Base-by-base conservation (phyloP, 2,329 filamentous ascomycete species). In the Aspergillus aculeatinus region DNA sequence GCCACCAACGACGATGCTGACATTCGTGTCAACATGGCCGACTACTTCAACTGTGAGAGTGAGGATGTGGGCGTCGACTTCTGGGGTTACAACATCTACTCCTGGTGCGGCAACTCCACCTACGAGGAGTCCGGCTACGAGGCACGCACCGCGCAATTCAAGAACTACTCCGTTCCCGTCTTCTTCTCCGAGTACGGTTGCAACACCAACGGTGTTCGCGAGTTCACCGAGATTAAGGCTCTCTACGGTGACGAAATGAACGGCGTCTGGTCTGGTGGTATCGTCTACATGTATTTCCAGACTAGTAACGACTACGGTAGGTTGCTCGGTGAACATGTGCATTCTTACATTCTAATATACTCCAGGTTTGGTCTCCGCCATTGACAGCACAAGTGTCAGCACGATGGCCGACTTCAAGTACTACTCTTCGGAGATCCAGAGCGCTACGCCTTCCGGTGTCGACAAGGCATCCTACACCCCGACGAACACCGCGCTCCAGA, bases 61-160 rank as follows among this genome's bases (percentile, higher is more conserved):
- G 77, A 85, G 61, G 80, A 83, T 16, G 77, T 79, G 69, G 76
- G 89, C 62, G 96, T 97, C 66, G 95, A 98, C 78, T 98, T 95
- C 83, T 98, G 92, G 92, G 94, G 94, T 60, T 97, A 98, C 87
- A 98, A 98, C 83, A 96, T 98, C 80, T 98, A 98, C 85, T 96
- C 92, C 50, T 98, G 95, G 95, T 98, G 94, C 75, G 94, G 93
- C 65, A 77, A 92, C 70, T 96, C 90, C 72, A 87, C 82, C 68
- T 94, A 90, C 80, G 73, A 82, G 44, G 75, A 84, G 63, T 97
- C 95, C 2, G 91, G 91, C 53, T 99, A 92, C 79, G 83, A 88
- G 64, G 82, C 86, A 59, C 89, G 93, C 76, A 92, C 92, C 65
- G 78, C 90, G 63, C 93, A 96, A 80, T 98, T 96, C 82, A 78